Base-by-base conservation (phyloP, 169 alveolate species). In the Cryptosporidium muris region DNA sequence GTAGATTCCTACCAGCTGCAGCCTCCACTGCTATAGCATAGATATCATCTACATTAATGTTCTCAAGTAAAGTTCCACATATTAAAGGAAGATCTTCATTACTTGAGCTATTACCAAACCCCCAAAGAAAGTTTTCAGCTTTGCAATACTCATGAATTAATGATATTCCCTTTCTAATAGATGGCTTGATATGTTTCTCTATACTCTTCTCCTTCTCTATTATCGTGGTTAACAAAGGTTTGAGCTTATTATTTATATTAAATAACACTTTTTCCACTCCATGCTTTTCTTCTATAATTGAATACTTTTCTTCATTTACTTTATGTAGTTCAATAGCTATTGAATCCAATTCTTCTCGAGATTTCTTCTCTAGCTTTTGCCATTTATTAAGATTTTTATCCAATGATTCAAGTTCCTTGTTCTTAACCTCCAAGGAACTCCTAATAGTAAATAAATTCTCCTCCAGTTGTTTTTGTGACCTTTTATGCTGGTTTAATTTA, bases 1-100 rank as follows among this genome's bases (percentile, higher is more conserved):
- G 74, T 11, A 74, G 36, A 58, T 74, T 74, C 16, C 60, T 74
- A 1, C 85, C 85, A 2, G 85, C 85, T 9, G 85, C 85, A 8
- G 60, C 85, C 25, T 74, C 85, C 11, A 74, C 67, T 11, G 85
- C 85, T 16, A 48, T 48, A 42, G 62, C 16, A 58, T 74, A 74
- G 12, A 60, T 37, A 42, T 74, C 85, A 36, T 74, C 85, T 36
- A 54, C 85, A 42, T 58, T 3, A n/a, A 74, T 74, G 60, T 47
- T 54, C 36, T 74, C 85, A 45, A 74, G 9, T 4, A 74, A 12
- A 2, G 85, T 74, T 6, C 85, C 85, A 42, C 54, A 74, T 5
- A 74, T 49, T 2, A 40, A 51, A 47, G 62, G 11, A 12, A 47
- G 63, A 58, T 4, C 40, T 3, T 47, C 25, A 7, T 42, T 51